phyloP scores from a whole-genome alignment of 2,329 filamentous ascomycete genomes.

The Stemphylium lycopersici region DNA sequence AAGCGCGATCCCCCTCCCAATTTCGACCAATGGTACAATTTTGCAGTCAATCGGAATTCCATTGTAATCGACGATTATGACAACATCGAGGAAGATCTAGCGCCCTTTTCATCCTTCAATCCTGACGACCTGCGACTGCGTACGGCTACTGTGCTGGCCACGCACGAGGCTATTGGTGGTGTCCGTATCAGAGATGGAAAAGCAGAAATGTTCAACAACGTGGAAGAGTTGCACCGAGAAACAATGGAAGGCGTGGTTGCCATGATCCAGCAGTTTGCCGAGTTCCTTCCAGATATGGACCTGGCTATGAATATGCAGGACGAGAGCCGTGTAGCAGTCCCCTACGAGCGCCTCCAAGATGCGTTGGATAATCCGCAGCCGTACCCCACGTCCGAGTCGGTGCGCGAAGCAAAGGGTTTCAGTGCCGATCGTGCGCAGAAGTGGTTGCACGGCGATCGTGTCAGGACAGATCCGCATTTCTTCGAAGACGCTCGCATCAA shows the following conservation, averaged over 20 bases:
- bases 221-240: slow-evolving; percentile 63
- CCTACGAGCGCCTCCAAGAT: slow-evolving; percentile 46
- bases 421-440: slow-evolving; percentile 46
- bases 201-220: slow-evolving; percentile 49
- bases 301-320: slow-evolving; percentile 68
- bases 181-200: slow-evolving; percentile 62
- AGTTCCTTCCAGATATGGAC: slow-evolving; percentile 67
- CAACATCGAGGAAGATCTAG: slow-evolving; percentile 62
- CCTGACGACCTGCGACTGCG: slow-evolving; percentile 59
- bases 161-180: slow-evolving; percentile 62
- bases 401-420: slow-evolving; percentile 41
- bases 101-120: slow-evolving; percentile 61
- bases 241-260: slow-evolving; percentile 61
- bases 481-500: slow-evolving; percentile 47
- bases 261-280: slow-evolving; percentile 59
- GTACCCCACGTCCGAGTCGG: slow-evolving; percentile 30
- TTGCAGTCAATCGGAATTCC: slow-evolving; percentile 59
- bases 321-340: slow-evolving; percentile 63
- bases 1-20: slow-evolving; percentile 62
- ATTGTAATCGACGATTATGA: slow-evolving; percentile 66
- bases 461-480: slow-evolving; percentile 34
- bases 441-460: slow-evolving; percentile 42
- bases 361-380: slow-evolving; percentile 33
- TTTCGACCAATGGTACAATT: slow-evolving; percentile 66
- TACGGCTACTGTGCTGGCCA: slow-evolving; percentile 60